phyloP scores from a whole-genome alignment of 768 basidiomycete species.

The Leccinum obscurum region DNA sequence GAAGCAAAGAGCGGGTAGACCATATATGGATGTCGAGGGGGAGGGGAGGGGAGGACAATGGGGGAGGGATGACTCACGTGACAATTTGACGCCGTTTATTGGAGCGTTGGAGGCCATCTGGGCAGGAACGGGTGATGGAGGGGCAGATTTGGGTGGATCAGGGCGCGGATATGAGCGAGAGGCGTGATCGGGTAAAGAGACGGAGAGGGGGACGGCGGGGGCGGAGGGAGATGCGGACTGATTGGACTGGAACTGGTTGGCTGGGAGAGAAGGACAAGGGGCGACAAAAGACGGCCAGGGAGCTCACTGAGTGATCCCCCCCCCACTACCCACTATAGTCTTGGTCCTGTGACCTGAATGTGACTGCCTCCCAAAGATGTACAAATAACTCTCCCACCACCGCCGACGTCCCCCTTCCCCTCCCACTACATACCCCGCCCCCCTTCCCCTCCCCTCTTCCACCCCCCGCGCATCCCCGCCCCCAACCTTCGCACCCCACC shows the following conservation, averaged over 20 bases:
- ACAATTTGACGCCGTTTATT: constrained; percentile 87
- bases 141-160: constrained; percentile 14
- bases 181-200: constrained; percentile 1
- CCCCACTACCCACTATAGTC: background rate
- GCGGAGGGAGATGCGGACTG: constrained; percentile 11
- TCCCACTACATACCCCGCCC: too few species aligned
- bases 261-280: constrained; percentile 22
- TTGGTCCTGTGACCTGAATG: constrained; percentile 34
- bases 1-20: constrained; percentile 25
- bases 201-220: background rate
- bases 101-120: constrained; percentile 75
- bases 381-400: constrained; percentile 22
- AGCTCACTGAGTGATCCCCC: constrained; percentile 23
- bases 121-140: constrained; percentile 10
- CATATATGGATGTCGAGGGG: constrained; percentile 30
- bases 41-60: constrained; percentile 17
- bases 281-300: constrained; percentile 21
- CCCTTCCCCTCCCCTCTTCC: background rate
- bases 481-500: background rate
- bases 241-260: constrained; percentile 10
- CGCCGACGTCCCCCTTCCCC: background rate
- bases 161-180: constrained; percentile 14
- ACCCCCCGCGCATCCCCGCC: background rate
- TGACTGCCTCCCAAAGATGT: constrained; percentile 34
- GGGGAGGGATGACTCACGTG: constrained; percentile 54